Conservation (phyloP, 2,329 filamentous ascomycete genomes). For the Fusarium chaquense region DNA sequence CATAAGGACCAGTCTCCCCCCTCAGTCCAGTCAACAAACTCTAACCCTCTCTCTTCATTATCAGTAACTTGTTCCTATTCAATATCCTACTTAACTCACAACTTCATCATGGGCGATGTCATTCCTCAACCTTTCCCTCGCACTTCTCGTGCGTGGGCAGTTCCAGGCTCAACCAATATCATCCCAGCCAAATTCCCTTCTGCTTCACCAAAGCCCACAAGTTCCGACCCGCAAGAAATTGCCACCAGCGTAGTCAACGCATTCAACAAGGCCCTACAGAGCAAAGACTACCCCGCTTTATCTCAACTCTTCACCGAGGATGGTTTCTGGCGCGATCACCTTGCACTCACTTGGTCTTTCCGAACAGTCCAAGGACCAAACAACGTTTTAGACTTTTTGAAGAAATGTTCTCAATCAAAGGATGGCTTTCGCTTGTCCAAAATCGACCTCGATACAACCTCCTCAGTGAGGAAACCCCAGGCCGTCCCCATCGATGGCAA, state of each 20-base stretch:
- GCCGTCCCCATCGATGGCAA: constrained; percentile 61
- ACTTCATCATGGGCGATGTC: constrained; percentile 37
- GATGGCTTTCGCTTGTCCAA: constrained; percentile 57
- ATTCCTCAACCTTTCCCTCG: constrained; percentile 40
- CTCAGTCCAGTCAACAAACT: constrained; percentile 12
- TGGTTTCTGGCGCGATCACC: constrained; percentile 70
- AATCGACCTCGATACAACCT: constrained; percentile 61
- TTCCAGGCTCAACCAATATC: constrained; percentile 68
- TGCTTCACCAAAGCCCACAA: constrained; percentile 40
- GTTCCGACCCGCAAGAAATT: constrained; percentile 53
- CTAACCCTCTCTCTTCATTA: not conserved
- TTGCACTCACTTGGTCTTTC: constrained; percentile 68
- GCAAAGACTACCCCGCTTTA: constrained; percentile 51
- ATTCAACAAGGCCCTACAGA: constrained; percentile 57
- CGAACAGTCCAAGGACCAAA: constrained; percentile 61
- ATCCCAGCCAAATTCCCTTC: constrained; percentile 59
- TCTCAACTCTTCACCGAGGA: constrained; percentile 50
- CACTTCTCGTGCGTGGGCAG: constrained; percentile 45
- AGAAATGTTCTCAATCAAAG: constrained; percentile 45
- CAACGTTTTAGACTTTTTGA: constrained; percentile 57
- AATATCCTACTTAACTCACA: not conserved
- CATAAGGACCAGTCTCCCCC: constrained; percentile 21
- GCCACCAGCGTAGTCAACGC: constrained; percentile 54
- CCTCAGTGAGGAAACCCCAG: constrained; percentile 58
- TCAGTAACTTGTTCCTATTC: not conserved